Conservation (phyloP, 441 rosid species). For the Cnidoscolus chayamansa region DNA sequence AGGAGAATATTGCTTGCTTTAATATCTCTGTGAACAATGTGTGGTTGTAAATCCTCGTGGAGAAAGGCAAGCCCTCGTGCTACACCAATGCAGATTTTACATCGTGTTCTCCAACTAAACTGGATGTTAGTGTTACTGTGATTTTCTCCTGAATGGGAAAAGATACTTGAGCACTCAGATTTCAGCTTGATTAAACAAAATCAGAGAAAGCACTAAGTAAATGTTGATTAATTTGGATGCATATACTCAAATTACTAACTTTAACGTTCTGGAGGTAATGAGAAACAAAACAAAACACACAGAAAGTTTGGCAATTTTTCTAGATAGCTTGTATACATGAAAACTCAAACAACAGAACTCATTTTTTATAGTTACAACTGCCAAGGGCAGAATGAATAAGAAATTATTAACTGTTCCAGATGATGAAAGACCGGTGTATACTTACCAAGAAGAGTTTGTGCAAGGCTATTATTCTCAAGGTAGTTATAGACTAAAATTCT, state of each 20-base stretch:
- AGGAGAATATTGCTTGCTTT: constrained; percentile 96
- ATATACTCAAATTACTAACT: neutral
- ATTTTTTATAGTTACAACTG: constrained; percentile 1
- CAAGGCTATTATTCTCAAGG: constrained; percentile 89
- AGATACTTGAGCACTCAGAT: constrained; percentile 19
- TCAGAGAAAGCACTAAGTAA: constrained; percentile 8
- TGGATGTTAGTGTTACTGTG: constrained; percentile 49
- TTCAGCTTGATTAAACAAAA: constrained; percentile 7
- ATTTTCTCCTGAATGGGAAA: constrained; percentile 53
- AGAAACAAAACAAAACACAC: neutral
- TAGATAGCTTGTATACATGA: neutral
- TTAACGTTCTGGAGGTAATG: neutral
- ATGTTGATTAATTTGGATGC: constrained; percentile 9
- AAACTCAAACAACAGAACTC: neutral
- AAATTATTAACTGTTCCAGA: constrained; percentile 5
- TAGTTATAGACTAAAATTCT: constrained; percentile 88
- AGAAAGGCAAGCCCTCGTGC: constrained; percentile 87
- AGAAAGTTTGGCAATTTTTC: neutral
- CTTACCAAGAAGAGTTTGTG: constrained; percentile 86
- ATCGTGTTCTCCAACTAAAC: constrained; percentile 71
- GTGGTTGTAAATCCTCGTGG: constrained; percentile 81
- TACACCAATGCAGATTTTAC: constrained; percentile 72
- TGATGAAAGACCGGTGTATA: neutral
- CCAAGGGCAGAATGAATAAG: constrained; percentile 4
- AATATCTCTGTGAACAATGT: constrained; percentile 81